Evolutionary conservation across 2,329 filamentous ascomycete genomes (phyloP), one percentile per base, ranked within the genome.

Genomic region (Sporothrix inflata): DNA sequence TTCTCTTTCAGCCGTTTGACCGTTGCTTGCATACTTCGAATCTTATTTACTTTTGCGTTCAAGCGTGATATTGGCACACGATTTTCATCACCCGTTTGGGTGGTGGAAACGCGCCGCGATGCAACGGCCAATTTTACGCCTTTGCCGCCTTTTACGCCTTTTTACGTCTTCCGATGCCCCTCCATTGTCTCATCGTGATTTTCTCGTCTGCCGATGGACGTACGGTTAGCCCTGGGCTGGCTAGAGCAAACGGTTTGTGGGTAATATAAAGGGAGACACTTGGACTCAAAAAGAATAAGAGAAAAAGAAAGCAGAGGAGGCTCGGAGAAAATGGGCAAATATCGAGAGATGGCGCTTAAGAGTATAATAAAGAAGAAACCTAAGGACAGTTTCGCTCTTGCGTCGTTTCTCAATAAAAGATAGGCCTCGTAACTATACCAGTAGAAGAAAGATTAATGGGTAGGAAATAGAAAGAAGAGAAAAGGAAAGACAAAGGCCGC

Each of bases 221-320:
- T 21, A 55, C 51, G 24, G 24, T 30, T 14, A 14, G 51, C 4
- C 21, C 7, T 21, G 14, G 9, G 12, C 16, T 9, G 55, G 30
- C 7, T 9, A 61, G 30, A 34, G 55, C 19, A 61, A 61, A 40
- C 34, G 55, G 55, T 61, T 61, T 34, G 55, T 61, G 55, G 55
- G 55, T 61, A 21, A 38, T 40, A 40, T n/a, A 61, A 19, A 61
- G 19, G 55, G 55, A 8, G 30, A 11, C 14, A n/a, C 6, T 9
- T 9, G 34, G 4, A 40, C 27, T 1, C 30, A 14, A 19, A 2
- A n/a, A 38, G 42, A 45, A n/a, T n/a, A 12, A 61, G 55, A 40
- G 30, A 61, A 38, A 21, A 34, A 61, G 30, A 19, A 40, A 61
- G 34, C 19, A 21, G 9, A 40, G 19, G 55, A 30, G 14, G 51